These are phyloP conservation scores for Ceratocystis ficicola DNA, from an alignment of 2,329 filamentous ascomycete species.

Conservation along the genomic window DNA sequence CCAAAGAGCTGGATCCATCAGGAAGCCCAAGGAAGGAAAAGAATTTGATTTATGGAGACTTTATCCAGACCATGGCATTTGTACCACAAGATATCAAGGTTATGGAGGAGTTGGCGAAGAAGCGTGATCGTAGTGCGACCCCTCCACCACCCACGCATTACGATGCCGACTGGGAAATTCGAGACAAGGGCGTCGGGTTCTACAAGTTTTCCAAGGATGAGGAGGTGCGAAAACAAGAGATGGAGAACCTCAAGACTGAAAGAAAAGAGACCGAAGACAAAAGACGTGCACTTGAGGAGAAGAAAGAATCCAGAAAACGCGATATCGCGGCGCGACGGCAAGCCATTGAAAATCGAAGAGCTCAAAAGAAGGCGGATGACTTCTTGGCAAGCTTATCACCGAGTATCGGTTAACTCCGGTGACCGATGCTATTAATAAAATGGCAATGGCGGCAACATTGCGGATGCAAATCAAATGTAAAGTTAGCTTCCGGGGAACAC, in stretches of 20 bases:
- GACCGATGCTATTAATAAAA: not conserved
- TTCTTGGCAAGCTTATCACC: slow-evolving; percentile 50
- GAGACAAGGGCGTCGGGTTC: slow-evolving; percentile 82
- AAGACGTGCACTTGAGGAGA: slow-evolving; percentile 39
- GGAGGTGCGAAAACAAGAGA: slow-evolving; percentile 53
- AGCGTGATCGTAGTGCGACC: slow-evolving; percentile 66
- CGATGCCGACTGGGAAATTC: slow-evolving; percentile 68
- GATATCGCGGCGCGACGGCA: slow-evolving; percentile 53
- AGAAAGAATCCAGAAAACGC: slow-evolving; percentile 45
- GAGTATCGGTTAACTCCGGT: not conserved
- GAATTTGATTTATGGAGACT: slow-evolving; percentile 60
- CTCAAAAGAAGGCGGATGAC: slow-evolving; percentile 56
- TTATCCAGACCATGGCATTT: slow-evolving; percentile 74
- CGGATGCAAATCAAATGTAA: too few relatives aligned
- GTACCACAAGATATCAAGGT: slow-evolving; percentile 56
- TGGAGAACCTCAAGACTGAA: slow-evolving; percentile 58
- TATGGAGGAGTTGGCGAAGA: slow-evolving; percentile 68
- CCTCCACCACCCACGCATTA: slow-evolving; percentile 76
- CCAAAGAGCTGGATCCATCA: slow-evolving; percentile 47
- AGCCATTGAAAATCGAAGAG: slow-evolving; percentile 48
- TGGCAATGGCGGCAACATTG: not conserved
- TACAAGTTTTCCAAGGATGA: slow-evolving; percentile 77
- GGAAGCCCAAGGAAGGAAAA: not conserved
- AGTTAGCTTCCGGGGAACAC: too few relatives aligned
- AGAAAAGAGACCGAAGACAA: slow-evolving; percentile 52